phyloP scores from a whole-genome alignment of 2,329 filamentous ascomycete genomes.

The Paramyrothecium roridum region DNA sequence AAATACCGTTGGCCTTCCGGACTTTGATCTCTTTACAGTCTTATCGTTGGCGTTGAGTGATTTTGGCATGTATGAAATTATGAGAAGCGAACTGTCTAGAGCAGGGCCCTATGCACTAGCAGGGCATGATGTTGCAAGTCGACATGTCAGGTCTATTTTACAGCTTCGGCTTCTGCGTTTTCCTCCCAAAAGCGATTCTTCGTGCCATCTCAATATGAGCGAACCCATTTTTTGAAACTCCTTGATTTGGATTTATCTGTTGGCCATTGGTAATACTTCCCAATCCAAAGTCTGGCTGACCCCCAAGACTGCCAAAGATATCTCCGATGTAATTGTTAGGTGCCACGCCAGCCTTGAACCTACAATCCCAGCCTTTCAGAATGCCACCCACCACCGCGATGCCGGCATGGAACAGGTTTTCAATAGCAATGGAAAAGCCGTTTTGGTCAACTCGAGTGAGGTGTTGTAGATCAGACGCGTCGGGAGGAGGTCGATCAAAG shows the following conservation, averaged over 20 bases:
- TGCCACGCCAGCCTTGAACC: constrained; percentile 53
- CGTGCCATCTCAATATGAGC: background rate
- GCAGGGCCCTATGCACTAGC: no score
- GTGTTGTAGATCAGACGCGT: constrained; percentile 53
- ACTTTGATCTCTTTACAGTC: background rate
- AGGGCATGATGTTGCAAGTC: no score
- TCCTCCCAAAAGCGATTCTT: background rate
- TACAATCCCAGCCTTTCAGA: constrained; percentile 55
- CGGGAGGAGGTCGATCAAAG: constrained; percentile 67
- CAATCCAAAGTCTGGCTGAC: constrained; percentile 62
- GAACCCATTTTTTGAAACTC: background rate
- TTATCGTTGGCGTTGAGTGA: no score
- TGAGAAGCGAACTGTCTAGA: no score
- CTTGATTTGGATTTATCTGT: constrained; percentile 17
- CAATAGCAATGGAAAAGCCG: constrained; percentile 58
- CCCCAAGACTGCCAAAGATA: constrained; percentile 67
- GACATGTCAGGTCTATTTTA: no score
- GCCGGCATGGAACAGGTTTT: constrained; percentile 66
- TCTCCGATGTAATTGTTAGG: constrained; percentile 67
- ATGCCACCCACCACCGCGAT: constrained; percentile 64
- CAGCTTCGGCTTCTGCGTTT: background rate
- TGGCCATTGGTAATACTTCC: constrained; percentile 40
- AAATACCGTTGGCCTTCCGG: background rate
- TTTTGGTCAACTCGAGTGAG: constrained; percentile 59
- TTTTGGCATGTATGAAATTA: no score